Conservation (phyloP, 495 filamentous ascomycete species). For the Podospora anserina region DNA sequence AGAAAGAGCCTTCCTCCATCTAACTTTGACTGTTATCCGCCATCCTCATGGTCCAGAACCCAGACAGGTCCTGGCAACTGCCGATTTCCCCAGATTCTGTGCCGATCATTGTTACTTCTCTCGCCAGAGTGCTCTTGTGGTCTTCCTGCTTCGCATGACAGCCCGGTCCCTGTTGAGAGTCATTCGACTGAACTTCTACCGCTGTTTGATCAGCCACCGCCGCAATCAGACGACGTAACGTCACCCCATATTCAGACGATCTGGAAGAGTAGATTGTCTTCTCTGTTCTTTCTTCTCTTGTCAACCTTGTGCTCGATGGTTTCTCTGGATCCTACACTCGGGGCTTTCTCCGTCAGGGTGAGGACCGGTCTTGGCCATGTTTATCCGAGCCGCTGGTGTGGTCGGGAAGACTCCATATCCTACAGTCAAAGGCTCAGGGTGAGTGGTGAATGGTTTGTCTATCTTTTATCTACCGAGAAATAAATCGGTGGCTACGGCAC, state of each 20-base stretch:
- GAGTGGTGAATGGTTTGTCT: neutral
- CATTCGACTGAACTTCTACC: conserved; percentile 9
- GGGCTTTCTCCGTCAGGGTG: neutral
- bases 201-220: conserved; percentile 30
- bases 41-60: neutral
- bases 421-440: neutral
- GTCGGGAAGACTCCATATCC: neutral
- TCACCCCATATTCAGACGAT: conserved; percentile 15
- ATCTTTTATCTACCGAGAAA: neutral
- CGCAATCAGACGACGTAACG: conserved; percentile 14
- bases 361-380: conserved; percentile 13
- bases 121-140: neutral
- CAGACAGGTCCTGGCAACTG: neutral
- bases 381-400: conserved; percentile 21
- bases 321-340: neutral
- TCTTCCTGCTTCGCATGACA: conserved; percentile 14
- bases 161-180: conserved; percentile 22
- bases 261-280: conserved; percentile 15
- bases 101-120: conserved; percentile 8
- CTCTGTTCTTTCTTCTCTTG: neutral
- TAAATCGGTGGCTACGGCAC: neutral
- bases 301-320: neutral
- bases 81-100: conserved; percentile 16
- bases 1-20: neutral
- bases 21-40: neutral